A percentile compares a stretch with the other conserved stretches of the same genome.
Evolutionary conservation across 2,329 filamentous ascomycete genomes (phyloP).

Genomic region (Talaromyces sp.): DNA sequence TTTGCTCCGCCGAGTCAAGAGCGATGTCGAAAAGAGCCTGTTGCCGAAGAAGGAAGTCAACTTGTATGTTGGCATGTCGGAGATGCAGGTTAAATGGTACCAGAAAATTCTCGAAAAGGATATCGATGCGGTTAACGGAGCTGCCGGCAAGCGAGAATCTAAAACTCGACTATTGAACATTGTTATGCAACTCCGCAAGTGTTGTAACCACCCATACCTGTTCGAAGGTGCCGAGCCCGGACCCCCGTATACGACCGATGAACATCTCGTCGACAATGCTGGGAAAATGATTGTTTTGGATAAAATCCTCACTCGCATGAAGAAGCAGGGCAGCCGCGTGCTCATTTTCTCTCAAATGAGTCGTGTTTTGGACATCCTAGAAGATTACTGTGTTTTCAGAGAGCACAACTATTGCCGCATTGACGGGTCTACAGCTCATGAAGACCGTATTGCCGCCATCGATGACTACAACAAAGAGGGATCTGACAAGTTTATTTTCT

Average conservation of each 20-base stretch:
- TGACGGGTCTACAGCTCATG: constrained; percentile 91
- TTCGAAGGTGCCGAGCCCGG: constrained; percentile 97
- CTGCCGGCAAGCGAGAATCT: constrained; percentile 91
- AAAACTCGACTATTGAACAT: constrained; percentile 97
- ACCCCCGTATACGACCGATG: constrained; percentile 95
- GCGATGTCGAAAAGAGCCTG: constrained; percentile 95
- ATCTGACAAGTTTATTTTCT: constrained; percentile 94
- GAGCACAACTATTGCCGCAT: constrained; percentile 96
- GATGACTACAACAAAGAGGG: constrained; percentile 96
- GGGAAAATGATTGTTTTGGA: constrained; percentile 98
- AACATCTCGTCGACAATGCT: constrained; percentile 87
- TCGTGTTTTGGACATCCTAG: constrained; percentile 89
- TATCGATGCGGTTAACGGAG: constrained; percentile 96
- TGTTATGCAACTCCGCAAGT: constrained; percentile 98
- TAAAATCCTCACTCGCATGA: constrained; percentile 77
- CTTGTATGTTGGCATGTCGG: constrained; percentile 94
- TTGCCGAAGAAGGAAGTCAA: constrained; percentile 97
- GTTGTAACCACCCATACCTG: constrained; percentile 96
- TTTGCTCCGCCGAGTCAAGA: constrained; percentile 91
- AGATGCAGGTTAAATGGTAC: constrained; percentile 99
- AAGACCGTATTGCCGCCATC: constrained; percentile 94
- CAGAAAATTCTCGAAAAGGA: constrained; percentile 98
- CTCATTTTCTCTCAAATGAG: constrained; percentile 99
- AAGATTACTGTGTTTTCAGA: constrained; percentile 96
- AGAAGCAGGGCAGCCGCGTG: constrained; percentile 85